Base-by-base conservation (phyloP, 495 filamentous ascomycete genomes). In the Aspergillus sclerotioniger region DNA sequence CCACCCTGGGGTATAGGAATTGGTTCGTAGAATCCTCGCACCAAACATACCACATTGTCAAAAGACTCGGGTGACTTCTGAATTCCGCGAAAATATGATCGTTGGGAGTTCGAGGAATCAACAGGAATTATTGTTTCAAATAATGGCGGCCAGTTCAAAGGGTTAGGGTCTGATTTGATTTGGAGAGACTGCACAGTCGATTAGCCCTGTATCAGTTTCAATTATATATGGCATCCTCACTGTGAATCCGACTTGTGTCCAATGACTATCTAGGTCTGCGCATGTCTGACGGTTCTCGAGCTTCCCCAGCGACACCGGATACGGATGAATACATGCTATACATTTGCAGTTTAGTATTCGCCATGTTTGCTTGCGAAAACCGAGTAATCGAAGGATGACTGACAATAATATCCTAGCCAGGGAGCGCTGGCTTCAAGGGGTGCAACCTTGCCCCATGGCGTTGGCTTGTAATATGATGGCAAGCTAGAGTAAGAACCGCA, bases 321-420 rank as follows among this genome's bases (percentile, higher is more conserved):
- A 21, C 8, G 71, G 72, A 48, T 74, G 69, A 16, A 75, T 56
- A 52, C 70, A 74, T 41, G 71, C 72, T 76, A 51, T 9, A 35
- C 62, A n/a, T 63, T 46, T 50, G 16, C 37, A n/a, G 29, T 3
- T 13, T 21, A 20, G 5, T 15, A 39, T 21, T 4, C 20, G 9
- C 8, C 46, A 15, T 31, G 31, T 37, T 53, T n/a, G 31, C 21
- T 9, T 43, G 10, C 20, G 51, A 32, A 6, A 5, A 10, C 25
- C 25, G 25, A 20, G 19, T 17, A 12, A 43, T 8, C 10, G 5
- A 41, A 32, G n/a, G 1, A 0, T 28, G 32, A 66, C 71, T 66
- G 31, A 76, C 73, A 76, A 21, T 67, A 69, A 46, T 70, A 73
- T 8, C 74, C 74, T 6, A 71, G n/a, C 74, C 74, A 77, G n/a